Percentiles rank a stretch among this genome's conserved stretches.
These are phyloP conservation scores for Penicillium sp. DNA, from an alignment of 2,329 filamentous ascomycete species.

Conservation along the genomic window DNA sequence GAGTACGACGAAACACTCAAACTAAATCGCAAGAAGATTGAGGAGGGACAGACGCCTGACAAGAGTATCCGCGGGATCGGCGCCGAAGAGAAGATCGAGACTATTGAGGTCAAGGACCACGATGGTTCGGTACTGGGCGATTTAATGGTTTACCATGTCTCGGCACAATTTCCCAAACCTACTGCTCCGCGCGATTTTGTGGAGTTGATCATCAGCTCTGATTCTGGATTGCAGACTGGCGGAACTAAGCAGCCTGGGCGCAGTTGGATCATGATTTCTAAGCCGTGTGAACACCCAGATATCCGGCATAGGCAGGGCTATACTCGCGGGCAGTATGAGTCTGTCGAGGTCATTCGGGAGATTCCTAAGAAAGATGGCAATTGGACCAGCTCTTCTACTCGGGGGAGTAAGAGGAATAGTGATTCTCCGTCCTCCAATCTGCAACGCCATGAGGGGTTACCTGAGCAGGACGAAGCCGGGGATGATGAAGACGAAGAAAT, in stretches of 20 bases:
- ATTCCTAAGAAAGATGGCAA: conserved; percentile 50
- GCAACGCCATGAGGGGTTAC: conserved; percentile 33
- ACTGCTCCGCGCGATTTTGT: conserved; percentile 87
- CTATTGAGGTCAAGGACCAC: conserved; percentile 54
- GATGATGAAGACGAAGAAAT: conserved; percentile 49
- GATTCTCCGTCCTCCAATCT: conserved; percentile 30
- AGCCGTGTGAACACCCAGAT: conserved; percentile 74
- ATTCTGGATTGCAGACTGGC: conserved; percentile 34
- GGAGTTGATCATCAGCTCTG: conserved; percentile 69
- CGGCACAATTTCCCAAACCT: conserved; percentile 85
- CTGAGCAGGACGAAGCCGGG: neutral
- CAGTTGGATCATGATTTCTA: conserved; percentile 84
- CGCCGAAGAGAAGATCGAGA: conserved; percentile 71
- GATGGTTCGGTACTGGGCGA: conserved; percentile 22
- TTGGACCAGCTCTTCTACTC: conserved; percentile 9
- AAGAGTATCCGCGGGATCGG: conserved; percentile 82
- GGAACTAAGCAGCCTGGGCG: conserved; percentile 45
- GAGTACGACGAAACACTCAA: conserved; percentile 80
- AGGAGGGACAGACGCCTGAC: conserved; percentile 63
- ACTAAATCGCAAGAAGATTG: conserved; percentile 65
- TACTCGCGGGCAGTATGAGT: conserved; percentile 84
- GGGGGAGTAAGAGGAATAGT: conserved; percentile 36
- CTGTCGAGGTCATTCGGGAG: conserved; percentile 85
- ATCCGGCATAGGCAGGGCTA: conserved; percentile 68
- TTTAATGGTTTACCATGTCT: conserved; percentile 71